Evolutionary conservation across 306 rosid genomes (phyloP), one percentile per base, ranked within the genome.

Genomic region (Arachis hypogaea): DNA sequence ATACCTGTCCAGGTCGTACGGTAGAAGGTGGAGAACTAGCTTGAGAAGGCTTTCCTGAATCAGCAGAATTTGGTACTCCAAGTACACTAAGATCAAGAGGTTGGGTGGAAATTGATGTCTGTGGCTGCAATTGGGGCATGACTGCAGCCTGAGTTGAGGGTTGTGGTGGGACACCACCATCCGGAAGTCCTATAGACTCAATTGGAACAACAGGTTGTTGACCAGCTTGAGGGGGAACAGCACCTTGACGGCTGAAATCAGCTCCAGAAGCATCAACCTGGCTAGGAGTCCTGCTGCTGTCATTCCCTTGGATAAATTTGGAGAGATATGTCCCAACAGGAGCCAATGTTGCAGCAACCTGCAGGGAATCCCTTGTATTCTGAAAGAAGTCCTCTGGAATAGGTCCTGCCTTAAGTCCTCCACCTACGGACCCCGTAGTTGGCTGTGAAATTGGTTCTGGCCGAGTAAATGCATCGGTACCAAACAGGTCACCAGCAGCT

Each of bases 371-470:
- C 66, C 90, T 86, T 9, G 99, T 95, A 78, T 95, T 87, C 84
- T 95, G 93, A 82, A 95, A 95, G 69, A 95, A 95, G 87, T 95
- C 98, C 87, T 95, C 98, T 16, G 99, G 98, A 81, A 95, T 95
- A 72, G 99, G 99, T 72, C 86, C 81, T 68, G 78, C 84, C 10
- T 84, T 75, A 69, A 61, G 78, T 71, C 88, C 90, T 73, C 64
- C 69, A 62, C 90, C 88, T 41, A 18, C 71, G 63, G 56, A 69
- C n/a, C 69, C 78, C 59, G 85, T 64, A 70, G 81, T 56, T 52
- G 88, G 87, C 76, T 84, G 95, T 72, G 88, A 87, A 62, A 65
- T 75, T 54, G 85, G 18, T 77, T 73, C 81, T 82, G 91, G 82
- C 62, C 75, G 90, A 65, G 83, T 74, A 9, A 84, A 81, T 62